Conservation (phyloP, 2,329 filamentous ascomycete genomes). For the Trichoderma afroharzianum region DNA sequence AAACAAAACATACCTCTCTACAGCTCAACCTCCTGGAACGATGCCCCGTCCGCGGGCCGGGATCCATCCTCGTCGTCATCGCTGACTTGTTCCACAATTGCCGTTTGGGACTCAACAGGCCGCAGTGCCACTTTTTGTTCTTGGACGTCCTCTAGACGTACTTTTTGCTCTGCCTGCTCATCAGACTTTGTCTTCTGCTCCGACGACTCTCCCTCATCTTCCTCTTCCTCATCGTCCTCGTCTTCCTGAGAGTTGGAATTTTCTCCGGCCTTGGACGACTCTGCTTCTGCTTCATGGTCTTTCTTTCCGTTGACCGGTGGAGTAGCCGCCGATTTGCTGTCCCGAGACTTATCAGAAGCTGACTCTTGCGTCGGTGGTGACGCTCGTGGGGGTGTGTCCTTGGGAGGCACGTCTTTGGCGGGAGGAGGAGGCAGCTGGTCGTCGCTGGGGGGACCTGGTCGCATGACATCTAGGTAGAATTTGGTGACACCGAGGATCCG, state of each 20-base stretch:
- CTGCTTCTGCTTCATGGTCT: background rate
- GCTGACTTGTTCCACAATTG: background rate
- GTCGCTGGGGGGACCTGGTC: slow-evolving; percentile 42
- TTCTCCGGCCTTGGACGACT: slow-evolving; percentile 26
- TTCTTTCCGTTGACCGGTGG: background rate
- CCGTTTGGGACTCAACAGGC: slow-evolving; percentile 33
- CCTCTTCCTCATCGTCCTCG: slow-evolving; percentile 23
- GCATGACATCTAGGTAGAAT: slow-evolving; percentile 85
- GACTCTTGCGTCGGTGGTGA: slow-evolving; percentile 24
- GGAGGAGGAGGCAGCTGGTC: slow-evolving; percentile 32
- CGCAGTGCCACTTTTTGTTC: slow-evolving; percentile 54
- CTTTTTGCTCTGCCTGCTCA: slow-evolving; percentile 39
- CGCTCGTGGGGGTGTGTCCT: slow-evolving; percentile 21
- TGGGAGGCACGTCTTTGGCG: slow-evolving; percentile 33
- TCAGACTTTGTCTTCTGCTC: slow-evolving; percentile 18
- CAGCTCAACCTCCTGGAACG: slow-evolving; percentile 63
- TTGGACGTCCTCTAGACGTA: slow-evolving; percentile 33
- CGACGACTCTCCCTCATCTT: slow-evolving; percentile 29
- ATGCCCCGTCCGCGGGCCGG: slow-evolving; percentile 49
- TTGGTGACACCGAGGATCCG: slow-evolving; percentile 90
- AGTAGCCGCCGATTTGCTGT: slow-evolving; percentile 24
- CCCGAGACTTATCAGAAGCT: slow-evolving; percentile 24
- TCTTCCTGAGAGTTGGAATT: slow-evolving; percentile 24
- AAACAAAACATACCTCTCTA: slow-evolving; percentile 32
- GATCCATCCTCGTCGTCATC: slow-evolving; percentile 34